phyloP scores from a whole-genome alignment of 257 asterid genomes.

The Misopates orontium region DNA sequence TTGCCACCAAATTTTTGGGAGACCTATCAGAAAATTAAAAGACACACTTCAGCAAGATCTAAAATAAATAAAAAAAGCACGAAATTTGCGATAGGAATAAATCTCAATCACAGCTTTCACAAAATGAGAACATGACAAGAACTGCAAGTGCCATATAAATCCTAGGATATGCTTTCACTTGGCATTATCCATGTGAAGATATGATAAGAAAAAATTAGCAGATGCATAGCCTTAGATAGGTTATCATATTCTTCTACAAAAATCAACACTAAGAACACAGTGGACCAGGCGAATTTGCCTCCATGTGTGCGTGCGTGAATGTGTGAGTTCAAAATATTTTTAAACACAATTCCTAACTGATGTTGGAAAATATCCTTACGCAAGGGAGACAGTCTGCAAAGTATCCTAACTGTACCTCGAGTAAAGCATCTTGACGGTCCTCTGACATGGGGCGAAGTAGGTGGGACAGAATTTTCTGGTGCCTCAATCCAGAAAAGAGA shows the following conservation, averaged over 20 bases:
- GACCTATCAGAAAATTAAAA: constrained; percentile 45
- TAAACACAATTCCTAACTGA: background rate
- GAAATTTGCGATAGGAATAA: background rate
- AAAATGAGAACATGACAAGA: background rate
- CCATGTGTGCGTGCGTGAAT: background rate
- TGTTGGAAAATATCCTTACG: no score
- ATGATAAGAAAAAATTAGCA: no score
- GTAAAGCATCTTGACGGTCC: constrained; percentile 42
- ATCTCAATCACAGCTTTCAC: background rate
- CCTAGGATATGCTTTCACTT: no score
- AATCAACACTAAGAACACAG: no score
- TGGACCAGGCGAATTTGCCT: no score
- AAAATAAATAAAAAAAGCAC: background rate
- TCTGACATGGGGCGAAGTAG: constrained; percentile 45
- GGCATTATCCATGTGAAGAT: no score
- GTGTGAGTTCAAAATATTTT: background rate
- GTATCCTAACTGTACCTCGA: constrained; percentile 46
- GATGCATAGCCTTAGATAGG: no score
- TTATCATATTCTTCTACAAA: background rate
- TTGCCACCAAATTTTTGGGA: constrained; percentile 50
- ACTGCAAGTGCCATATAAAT: background rate
- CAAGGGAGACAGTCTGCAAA: background rate
- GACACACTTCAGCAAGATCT: constrained; percentile 6
- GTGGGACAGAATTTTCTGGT: constrained; percentile 63
- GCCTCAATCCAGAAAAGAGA: constrained; percentile 74